Base-by-base conservation (phyloP, 2,329 filamentous ascomycete genomes). In the Fusarium nygamai region DNA sequence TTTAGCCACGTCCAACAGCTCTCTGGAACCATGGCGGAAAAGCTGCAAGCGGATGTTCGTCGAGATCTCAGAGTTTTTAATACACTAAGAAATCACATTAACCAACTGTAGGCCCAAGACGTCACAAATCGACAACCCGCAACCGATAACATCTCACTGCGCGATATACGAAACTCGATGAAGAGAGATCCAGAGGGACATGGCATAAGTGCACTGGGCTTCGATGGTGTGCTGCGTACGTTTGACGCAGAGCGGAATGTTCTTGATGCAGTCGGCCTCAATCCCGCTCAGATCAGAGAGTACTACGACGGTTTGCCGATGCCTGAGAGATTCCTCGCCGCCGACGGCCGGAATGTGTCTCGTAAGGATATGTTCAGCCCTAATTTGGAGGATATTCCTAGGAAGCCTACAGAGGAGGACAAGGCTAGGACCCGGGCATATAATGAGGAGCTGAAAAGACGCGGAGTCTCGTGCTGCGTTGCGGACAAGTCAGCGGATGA, bases 171-270 rank as follows among this genome's bases (percentile, higher is more conserved):
- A 7, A 10, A 1, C 11, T 44, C 19, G 5, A 62, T 64, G 57
- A 62, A 62, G 38, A 20, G 16, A 19, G 62, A 62, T 3, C 57
- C 46, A 20, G 19, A 29, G 0, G 62, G 56, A 20, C 17, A 51
- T n/a, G 36, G 46, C 10, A 33, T 64, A 46, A 46, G 13, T 61
- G 24, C 36, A 33, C 36, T 64, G 11, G 62, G 57, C 14, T 62
- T 51, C 4, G 62, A 64, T n/a, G 62, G 62, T 38, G 62, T 64
- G 8, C 33, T 64, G 11, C 62, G 62, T 27, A 46, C n/a, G 1
- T 64, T 51, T 64, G 57, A 62, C 19, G 7, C 9, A 1, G 38
- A 64, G 13, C 22, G 62, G 8, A 51, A 51, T 38, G 46, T 64
- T 46, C 24, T 64, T 5, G 62, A 64, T 13, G 62, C 57, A 9